Evolutionary conservation across 2,329 filamentous ascomycete species (phyloP).

Genomic region (Fusarium floridanum): DNA sequence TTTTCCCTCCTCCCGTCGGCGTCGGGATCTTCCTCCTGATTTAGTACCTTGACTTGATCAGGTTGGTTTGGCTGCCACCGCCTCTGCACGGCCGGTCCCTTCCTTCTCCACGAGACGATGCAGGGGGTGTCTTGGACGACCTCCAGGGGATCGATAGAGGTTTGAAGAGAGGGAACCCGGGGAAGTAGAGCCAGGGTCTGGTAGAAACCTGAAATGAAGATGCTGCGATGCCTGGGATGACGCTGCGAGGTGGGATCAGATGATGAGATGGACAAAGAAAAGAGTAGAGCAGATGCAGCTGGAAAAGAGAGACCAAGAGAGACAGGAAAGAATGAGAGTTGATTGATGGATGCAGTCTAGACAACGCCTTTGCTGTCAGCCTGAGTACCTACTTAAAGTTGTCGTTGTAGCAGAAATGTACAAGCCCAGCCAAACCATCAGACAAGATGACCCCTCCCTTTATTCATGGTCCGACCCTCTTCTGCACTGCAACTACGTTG

Average conservation of each 20-base stretch:
- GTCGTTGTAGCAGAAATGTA: neutral
- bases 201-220: neutral
- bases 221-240: neutral
- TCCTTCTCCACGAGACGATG: conserved; percentile 34
- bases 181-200: conserved; percentile 23
- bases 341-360: neutral
- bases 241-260: conserved; percentile 13
- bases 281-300: neutral
- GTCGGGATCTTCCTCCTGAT: conserved; percentile 3
- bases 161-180: conserved; percentile 28
- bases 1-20: conserved; percentile 7
- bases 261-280: conserved; percentile 6
- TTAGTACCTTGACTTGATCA: conserved; percentile 18
- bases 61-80: conserved; percentile 38
- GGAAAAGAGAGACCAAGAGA: conserved; percentile 1
- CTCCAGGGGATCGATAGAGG: conserved; percentile 7
- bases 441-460: conserved; percentile 7
- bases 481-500: conserved; percentile 26
- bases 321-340: conserved; percentile 6
- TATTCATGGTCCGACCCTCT: conserved; percentile 8
- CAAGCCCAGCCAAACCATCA: neutral
- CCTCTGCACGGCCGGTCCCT: conserved; percentile 29
- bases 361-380: neutral
- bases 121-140: conserved; percentile 35
- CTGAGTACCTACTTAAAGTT: neutral